Evolutionary conservation across 345 rosid genomes (phyloP), one percentile per base, ranked within the genome.

Genomic region (Turnera subulata): DNA sequence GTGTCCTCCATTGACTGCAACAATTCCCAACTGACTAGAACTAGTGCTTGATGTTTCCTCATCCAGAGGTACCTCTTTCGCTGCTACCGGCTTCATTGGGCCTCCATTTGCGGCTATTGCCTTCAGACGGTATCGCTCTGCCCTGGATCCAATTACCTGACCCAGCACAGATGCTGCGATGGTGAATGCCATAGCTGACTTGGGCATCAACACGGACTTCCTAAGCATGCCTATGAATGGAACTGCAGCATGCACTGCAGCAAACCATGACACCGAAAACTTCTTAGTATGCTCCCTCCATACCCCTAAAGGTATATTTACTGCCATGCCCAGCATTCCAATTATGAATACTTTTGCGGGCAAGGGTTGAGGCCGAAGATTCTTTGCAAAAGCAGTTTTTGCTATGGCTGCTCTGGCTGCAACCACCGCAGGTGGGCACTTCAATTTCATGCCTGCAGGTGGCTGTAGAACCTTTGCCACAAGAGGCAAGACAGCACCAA

Each of bases 221-320:
- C 99, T 84, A 7, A 93, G 84, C 81, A 93, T 86, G 25, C 59
- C 96, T 59, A 93, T 83, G 79, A 93, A 89, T 6, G 99, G 99
- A 69, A 89, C 97, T 22, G 97, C 97, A 7, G 96, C 96, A 33
- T 93, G 99, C 39, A 93, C 82, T 1, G 99, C 99, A 24, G 76
- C 69, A 66, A 93, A 85, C 99, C 99, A 93, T 52, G 95, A 79
- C 12, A 78, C 75, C 0, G 96, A 93, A 69, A 78, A 89, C 45
- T 93, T 89, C 53, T 79, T 63, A 5, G 98, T 86, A 79, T 92
- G 97, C 60, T 89, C 97, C 78, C 96, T 82, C 99, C 99, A 93
- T 47, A 93, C 68, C 21, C 99, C 99, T 37, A 89, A 63, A 13
- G 99, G 97, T 50, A 93, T 83, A 64, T 93, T 89, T 29, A 83